Percentiles rank a stretch among this genome's conserved stretches.
Conservation (phyloP, 2,329 filamentous ascomycete genomes). For the Nemania sp. region DNA sequence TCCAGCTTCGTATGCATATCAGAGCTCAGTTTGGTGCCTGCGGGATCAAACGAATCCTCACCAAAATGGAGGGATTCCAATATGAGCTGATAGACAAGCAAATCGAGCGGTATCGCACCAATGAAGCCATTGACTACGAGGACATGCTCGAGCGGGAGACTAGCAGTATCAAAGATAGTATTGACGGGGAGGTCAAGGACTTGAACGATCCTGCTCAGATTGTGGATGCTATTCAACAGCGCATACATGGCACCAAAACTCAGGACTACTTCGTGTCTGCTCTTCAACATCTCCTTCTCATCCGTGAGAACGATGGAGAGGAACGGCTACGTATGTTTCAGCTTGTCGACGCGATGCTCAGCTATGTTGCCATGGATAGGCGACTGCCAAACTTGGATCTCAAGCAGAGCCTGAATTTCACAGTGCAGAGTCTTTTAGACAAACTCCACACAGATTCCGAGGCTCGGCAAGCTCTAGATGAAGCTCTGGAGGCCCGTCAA, state of each 20-base stretch:
- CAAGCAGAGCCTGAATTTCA: conserved; percentile 97
- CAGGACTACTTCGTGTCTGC: conserved; percentile 96
- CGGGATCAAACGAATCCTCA: conserved; percentile 90
- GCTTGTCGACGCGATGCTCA: conserved; percentile 97
- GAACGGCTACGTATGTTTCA: conserved; percentile 96
- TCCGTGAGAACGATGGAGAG: conserved; percentile 88
- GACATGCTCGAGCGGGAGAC: conserved; percentile 92
- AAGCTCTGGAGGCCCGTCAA: conserved; percentile 85
- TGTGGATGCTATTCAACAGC: conserved; percentile 87
- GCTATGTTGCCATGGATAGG: conserved; percentile 98
- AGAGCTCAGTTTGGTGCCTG: conserved; percentile 94
- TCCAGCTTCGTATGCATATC: conserved; percentile 91
- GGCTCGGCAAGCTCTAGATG: conserved; percentile 87
- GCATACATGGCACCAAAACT: conserved; percentile 79
- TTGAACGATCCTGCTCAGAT: conserved; percentile 92
- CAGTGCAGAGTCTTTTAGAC: conserved; percentile 91
- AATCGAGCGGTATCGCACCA: conserved; percentile 88
- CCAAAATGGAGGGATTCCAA: conserved; percentile 97
- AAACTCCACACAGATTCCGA: conserved; percentile 97
- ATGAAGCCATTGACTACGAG: conserved; percentile 98
- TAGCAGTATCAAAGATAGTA: conserved; percentile 84
- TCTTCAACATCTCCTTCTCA: conserved; percentile 91
- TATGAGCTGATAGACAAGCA: conserved; percentile 99
- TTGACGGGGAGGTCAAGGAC: conserved; percentile 86
- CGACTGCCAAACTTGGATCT: conserved; percentile 95